Conservation (phyloP, 202 grass and related monocot genomes). For the Dendrocalamus latiflorus region DNA sequence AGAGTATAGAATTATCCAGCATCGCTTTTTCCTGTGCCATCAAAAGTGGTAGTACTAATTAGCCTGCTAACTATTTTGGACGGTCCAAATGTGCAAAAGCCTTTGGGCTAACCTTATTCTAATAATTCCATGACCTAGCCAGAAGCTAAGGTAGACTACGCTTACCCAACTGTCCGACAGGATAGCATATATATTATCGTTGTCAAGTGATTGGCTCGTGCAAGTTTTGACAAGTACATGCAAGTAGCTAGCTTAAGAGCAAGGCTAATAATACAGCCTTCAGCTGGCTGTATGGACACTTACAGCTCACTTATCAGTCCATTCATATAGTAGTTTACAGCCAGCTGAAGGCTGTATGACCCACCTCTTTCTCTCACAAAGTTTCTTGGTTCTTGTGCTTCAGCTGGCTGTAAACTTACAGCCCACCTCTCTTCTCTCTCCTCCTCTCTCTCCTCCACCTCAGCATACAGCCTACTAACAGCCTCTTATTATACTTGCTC, state of each 20-base stretch:
- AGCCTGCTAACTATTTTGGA: conserved; percentile 1
- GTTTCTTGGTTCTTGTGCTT: too few species aligned
- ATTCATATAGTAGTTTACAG: too few species aligned
- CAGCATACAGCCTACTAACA: too few species aligned
- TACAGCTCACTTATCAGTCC: too few species aligned
- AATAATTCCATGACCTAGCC: not conserved
- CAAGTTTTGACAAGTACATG: conserved; percentile 7
- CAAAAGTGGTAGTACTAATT: conserved; percentile 6
- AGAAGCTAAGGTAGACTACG: not conserved
- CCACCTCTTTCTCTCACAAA: too few species aligned
- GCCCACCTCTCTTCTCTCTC: too few species aligned
- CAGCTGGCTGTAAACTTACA: too few species aligned
- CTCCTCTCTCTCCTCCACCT: too few species aligned
- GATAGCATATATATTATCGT: not conserved
- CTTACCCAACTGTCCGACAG: not conserved
- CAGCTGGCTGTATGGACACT: too few species aligned
- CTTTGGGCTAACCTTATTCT: conserved; percentile 32
- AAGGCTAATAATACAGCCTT: too few species aligned
- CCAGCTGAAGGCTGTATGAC: too few species aligned
- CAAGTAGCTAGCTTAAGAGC: not conserved
- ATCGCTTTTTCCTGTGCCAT: conserved; percentile 1
- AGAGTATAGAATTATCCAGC: not conserved
- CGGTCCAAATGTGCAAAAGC: conserved; percentile 26
- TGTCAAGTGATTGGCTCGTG: not conserved
- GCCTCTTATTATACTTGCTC: too few species aligned